Base-by-base conservation (phyloP, 352 stramenopile genomes). In the Thalassiosira mediterranea region DNA sequence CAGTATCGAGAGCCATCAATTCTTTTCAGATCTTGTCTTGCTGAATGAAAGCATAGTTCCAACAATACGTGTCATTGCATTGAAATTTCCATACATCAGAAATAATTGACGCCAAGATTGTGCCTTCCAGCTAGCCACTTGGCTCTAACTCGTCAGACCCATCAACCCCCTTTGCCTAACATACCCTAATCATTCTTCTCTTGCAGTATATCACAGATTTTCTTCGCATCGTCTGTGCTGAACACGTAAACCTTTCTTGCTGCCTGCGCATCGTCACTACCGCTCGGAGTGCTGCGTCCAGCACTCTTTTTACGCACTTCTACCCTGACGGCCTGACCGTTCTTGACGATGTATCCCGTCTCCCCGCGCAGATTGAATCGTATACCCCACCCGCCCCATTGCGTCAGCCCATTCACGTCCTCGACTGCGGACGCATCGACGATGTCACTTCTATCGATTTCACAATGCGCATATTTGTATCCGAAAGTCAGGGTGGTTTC, bases 301-400 rank as follows among this genome's bases (percentile, higher is more conserved):
- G n/a, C n/a, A n/a, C n/a, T n/a, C n/a, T n/a, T n/a, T n/a, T n/a
- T n/a, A n/a, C n/a, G n/a, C n/a, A 56, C 63, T 29, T 53, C 51
- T 29, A 61, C 28, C 10, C 42, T 60, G 11, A 78, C 51, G 17
- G 40, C 68, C 47, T 48, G 51, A 0, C 68, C 68, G 48, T 62
- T 51, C 49, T 64, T 62, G 10, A 11, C 29, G 37, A 78, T 78
- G 29, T 78, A 78, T 0, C 68, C 68, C 3, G 49, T 67, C 23
- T 78, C 60, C 7, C 34, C 37, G 11, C 68, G 57, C 7, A 78
- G 28, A 31, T 62, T 62, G 5, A 48, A 31, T 46, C 59, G 59
- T 48, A 73, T 65, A 19, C 68, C 68, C 68, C 68, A 78, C 0
- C 68, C 68, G n/a, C 38, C 51, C 68, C 68, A 78, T 21, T 78